Percentiles rank a stretch among this genome's conserved stretches.
phyloP scores from a whole-genome alignment of 1,284 basidiomycete genomes.

The Sanguinoderma infundibulare region DNA sequence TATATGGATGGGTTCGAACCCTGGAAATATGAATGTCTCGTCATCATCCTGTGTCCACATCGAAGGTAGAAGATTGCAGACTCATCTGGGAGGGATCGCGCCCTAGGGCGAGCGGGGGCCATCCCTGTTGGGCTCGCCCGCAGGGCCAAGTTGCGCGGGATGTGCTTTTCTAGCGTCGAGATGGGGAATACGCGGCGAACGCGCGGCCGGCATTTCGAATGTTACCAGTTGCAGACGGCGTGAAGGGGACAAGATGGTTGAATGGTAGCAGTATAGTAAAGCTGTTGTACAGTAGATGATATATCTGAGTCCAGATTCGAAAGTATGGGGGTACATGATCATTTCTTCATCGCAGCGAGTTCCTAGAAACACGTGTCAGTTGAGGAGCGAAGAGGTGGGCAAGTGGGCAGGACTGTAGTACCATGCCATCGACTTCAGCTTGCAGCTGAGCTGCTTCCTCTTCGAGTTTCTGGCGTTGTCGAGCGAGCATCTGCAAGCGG shows the following conservation, averaged over 20 bases:
- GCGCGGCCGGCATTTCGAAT: too few relatives aligned
- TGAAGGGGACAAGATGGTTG: not conserved
- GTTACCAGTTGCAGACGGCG: conserved; percentile 55
- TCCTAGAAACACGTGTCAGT: conserved; percentile 20
- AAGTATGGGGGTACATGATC: not conserved
- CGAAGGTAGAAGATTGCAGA: too few relatives aligned
- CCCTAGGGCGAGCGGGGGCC: too few relatives aligned
- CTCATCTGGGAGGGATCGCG: too few relatives aligned
- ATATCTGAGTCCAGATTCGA: not conserved
- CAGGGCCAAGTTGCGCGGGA: too few relatives aligned
- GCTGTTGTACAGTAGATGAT: conserved; percentile 15
- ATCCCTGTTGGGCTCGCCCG: too few relatives aligned
- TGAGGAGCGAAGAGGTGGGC: not conserved
- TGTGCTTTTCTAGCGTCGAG: too few relatives aligned
- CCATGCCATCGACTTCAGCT: conserved; percentile 61
- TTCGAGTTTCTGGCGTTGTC: conserved; percentile 66
- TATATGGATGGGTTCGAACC: too few relatives aligned
- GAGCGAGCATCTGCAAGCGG: conserved; percentile 61
- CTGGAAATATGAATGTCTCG: too few relatives aligned
- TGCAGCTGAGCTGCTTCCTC: conserved; percentile 58
- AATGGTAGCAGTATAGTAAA: conserved; percentile 12
- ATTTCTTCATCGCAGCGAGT: conserved; percentile 31
- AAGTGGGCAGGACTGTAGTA: conserved; percentile 29
- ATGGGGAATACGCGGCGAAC: too few relatives aligned
- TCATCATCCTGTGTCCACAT: too few relatives aligned